A percentile compares a stretch with the other conserved stretches of the same genome.
These are phyloP conservation scores for Backusella liffmaniae DNA, from an alignment of 192 early-diverging fungal species.

Conservation along the genomic window DNA sequence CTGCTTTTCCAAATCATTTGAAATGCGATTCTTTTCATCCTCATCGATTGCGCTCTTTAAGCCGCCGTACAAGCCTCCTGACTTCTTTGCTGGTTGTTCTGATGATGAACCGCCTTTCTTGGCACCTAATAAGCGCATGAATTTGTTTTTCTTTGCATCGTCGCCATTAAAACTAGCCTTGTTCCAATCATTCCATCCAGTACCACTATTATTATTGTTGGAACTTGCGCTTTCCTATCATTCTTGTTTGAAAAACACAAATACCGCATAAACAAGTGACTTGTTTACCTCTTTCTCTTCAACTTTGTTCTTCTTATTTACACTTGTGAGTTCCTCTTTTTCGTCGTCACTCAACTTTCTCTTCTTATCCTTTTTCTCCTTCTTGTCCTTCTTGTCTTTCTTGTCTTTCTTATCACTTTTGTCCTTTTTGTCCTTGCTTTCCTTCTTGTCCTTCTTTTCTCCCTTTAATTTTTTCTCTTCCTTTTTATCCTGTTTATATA, in stretches of 20 bases:
- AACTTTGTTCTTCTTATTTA: slow-evolving; percentile 23
- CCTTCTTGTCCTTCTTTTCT: slow-evolving; percentile 14
- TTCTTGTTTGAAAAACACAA: slow-evolving; percentile 10
- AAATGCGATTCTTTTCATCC: slow-evolving; percentile 47
- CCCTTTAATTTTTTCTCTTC: slow-evolving; percentile 17
- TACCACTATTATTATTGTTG: slow-evolving; percentile 1
- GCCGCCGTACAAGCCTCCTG: slow-evolving; percentile 42
- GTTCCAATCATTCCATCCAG: slow-evolving; percentile 64
- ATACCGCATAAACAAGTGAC: background rate
- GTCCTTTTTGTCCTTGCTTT: slow-evolving; percentile 24
- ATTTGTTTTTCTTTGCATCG: slow-evolving; percentile 58
- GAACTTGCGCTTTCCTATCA: background rate
- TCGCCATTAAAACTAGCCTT: slow-evolving; percentile 57
- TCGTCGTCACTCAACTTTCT: slow-evolving; percentile 1
- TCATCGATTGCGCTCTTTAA: slow-evolving; percentile 52
- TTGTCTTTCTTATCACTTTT: slow-evolving; percentile 33
- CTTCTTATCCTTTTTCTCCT: slow-evolving; percentile 32
- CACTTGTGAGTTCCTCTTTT: background rate
- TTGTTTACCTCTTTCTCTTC: slow-evolving; percentile 31
- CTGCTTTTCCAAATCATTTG: slow-evolving; percentile 56
- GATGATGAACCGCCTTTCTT: slow-evolving; percentile 39
- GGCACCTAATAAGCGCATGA: slow-evolving; percentile 59
- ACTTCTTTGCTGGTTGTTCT: slow-evolving; percentile 25
- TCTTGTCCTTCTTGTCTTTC: slow-evolving; percentile 38
- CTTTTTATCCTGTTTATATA: slow-evolving; percentile 15